A percentile compares a stretch with the other conserved stretches of the same genome.
phyloP scores from a whole-genome alignment of 306 rosid genomes.

The Comarum palustre region DNA sequence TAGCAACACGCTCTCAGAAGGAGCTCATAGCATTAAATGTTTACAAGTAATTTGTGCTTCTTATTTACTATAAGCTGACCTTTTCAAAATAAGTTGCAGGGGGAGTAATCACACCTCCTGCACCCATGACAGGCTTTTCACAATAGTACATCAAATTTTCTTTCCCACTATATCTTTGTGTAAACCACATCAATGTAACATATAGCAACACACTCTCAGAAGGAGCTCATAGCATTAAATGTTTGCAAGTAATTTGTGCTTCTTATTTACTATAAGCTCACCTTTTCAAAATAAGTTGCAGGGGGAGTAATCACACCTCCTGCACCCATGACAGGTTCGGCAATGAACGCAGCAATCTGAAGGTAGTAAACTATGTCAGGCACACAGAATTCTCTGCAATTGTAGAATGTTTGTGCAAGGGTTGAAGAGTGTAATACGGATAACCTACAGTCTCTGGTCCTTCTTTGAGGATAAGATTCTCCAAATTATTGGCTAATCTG shows the following conservation, averaged over 20 bases:
- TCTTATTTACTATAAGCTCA: conserved; percentile 21
- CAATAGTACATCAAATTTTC: no score
- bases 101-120: conserved; percentile 90
- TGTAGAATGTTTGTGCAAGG: not conserved
- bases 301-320: conserved; percentile 95
- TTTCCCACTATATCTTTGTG: no score
- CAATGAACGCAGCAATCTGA: conserved; percentile 97
- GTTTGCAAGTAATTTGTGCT: not conserved
- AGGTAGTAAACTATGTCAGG: conserved; percentile 16
- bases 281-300: conserved; percentile 87
- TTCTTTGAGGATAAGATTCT: conserved; percentile 77
- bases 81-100: conserved; percentile 87
- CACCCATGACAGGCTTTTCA: conserved; percentile 91
- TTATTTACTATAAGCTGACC: conserved; percentile 37
- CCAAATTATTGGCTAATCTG: conserved; percentile 83
- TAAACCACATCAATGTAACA: no score
- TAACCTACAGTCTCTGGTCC: conserved; percentile 83
- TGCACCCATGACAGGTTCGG: conserved; percentile 97
- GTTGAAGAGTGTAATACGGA: conserved; percentile 1
- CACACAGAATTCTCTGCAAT: conserved; percentile 2
- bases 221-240: not conserved
- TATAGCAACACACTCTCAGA: not conserved
- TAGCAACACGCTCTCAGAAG: no score
- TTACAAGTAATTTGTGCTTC: not conserved
- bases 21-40: not conserved